These are phyloP conservation scores for Pulveroboletus sp. DNA, from an alignment of 768 basidiomycete genomes.

Conservation along the genomic window DNA sequence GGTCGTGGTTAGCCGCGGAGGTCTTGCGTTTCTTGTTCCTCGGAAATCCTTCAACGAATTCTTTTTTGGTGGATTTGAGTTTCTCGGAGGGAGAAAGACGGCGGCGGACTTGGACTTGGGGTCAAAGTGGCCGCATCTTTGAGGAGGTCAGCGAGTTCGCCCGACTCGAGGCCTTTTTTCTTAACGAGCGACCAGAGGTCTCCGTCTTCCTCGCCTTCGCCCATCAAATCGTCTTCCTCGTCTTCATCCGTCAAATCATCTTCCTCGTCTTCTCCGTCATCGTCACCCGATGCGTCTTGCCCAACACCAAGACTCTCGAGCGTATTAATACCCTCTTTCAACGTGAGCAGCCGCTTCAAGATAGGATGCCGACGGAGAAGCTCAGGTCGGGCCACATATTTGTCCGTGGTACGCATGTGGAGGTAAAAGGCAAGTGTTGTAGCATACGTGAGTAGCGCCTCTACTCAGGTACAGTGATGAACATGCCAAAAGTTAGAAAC, in stretches of 20 bases:
- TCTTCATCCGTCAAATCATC: constrained; percentile 34
- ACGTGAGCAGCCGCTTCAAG: constrained; percentile 66
- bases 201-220: constrained; percentile 38
- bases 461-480: constrained; percentile 37
- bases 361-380: constrained; percentile 68
- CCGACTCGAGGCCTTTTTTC: constrained; percentile 35
- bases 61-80: constrained; percentile 5
- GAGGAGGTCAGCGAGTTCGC: constrained; percentile 55
- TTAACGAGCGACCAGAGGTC: constrained; percentile 40
- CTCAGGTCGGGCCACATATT: constrained; percentile 57
- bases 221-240: constrained; percentile 29
- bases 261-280: constrained; percentile 29
- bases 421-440: constrained; percentile 91
- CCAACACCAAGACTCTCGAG: constrained; percentile 84
- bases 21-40: constrained; percentile 64
- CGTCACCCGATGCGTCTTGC: constrained; percentile 43
- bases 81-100: neutral
- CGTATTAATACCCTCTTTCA: constrained; percentile 77
- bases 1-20: constrained; percentile 11
- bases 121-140: constrained; percentile 39
- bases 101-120: constrained; percentile 12
- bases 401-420: constrained; percentile 68
- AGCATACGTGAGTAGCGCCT: constrained; percentile 85
- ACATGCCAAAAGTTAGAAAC: neutral
- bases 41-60: constrained; percentile 23